A percentile compares a stretch with the other conserved stretches of the same genome.
Conservation (phyloP, 1,284 basidiomycete species). For the Apiotrichum akiyoshidainum region DNA sequence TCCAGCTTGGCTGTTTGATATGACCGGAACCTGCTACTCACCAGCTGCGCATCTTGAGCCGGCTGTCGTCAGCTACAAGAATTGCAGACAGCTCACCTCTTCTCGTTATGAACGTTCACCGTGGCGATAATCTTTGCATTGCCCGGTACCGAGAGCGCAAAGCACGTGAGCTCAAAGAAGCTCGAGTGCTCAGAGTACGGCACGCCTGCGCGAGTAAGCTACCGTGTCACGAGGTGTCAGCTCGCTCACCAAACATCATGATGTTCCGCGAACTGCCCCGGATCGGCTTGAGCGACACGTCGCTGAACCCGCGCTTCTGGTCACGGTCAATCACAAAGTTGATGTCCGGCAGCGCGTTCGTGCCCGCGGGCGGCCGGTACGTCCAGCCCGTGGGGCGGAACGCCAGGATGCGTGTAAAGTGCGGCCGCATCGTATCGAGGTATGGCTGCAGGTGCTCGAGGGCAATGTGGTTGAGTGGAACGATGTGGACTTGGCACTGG, state of each 20-base stretch:
- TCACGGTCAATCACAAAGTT: conserved; percentile 64
- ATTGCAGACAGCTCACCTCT: conserved; percentile 45
- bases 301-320: conserved; percentile 65
- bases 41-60: conserved; percentile 76
- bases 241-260: conserved; percentile 65
- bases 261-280: conserved; percentile 66
- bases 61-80: conserved; percentile 38
- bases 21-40: conserved; percentile 10
- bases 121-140: conserved; percentile 80
- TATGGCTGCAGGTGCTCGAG: conserved; percentile 76
- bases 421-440: conserved; percentile 68
- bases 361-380: conserved; percentile 68
- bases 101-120: conserved; percentile 83
- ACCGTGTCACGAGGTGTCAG: background rate
- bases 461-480: conserved; percentile 74
- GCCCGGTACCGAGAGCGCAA: conserved; percentile 80
- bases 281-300: conserved; percentile 65
- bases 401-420: conserved; percentile 71
- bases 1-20: background rate
- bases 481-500: conserved; percentile 74
- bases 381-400: conserved; percentile 96
- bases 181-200: conserved; percentile 96
- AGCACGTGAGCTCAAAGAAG: conserved; percentile 90
- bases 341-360: conserved; percentile 62
- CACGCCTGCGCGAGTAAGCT: conserved; percentile 55